Evolutionary conservation across 1,284 basidiomycete species (phyloP).

Genomic region (Tremellales sp.): DNA sequence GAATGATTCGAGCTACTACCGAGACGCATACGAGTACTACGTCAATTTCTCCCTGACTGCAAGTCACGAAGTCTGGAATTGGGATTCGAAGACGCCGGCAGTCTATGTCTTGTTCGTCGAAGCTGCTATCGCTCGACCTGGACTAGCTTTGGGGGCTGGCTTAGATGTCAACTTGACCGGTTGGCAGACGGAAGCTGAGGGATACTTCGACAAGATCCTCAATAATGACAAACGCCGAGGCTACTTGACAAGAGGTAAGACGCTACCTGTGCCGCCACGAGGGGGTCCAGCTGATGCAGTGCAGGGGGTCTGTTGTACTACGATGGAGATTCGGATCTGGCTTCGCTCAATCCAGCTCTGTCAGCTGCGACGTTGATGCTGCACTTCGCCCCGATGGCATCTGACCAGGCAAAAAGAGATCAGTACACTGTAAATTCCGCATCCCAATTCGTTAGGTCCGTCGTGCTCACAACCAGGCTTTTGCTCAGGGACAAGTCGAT

Average conservation of each 20-base stretch:
- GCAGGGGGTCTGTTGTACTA: constrained; percentile 74
- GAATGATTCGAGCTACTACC: constrained; percentile 59
- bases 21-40: constrained; percentile 64
- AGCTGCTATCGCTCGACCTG: constrained; percentile 48
- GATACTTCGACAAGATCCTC: constrained; percentile 70
- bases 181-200: constrained; percentile 70
- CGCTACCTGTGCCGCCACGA: neutral
- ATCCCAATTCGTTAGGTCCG: neutral
- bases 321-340: constrained; percentile 69
- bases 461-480: constrained; percentile 51
- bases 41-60: constrained; percentile 57
- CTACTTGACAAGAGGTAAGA: constrained; percentile 56
- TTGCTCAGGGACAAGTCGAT: constrained; percentile 69
- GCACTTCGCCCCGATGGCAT: constrained; percentile 70
- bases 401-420: constrained; percentile 57
- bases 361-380: constrained; percentile 77
- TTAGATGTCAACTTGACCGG: constrained; percentile 56
- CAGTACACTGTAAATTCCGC: constrained; percentile 58
- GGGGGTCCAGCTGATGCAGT: neutral
- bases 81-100: constrained; percentile 78
- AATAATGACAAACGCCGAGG: constrained; percentile 56
- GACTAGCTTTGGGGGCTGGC: constrained; percentile 58
- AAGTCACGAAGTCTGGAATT: constrained; percentile 69
- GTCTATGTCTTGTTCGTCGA: constrained; percentile 65
- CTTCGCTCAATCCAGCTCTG: constrained; percentile 77